A percentile compares a stretch with the other conserved stretches of the same genome.
Evolutionary conservation across 305 asterid species (phyloP).

Genomic region (Rubia tinctorum): DNA sequence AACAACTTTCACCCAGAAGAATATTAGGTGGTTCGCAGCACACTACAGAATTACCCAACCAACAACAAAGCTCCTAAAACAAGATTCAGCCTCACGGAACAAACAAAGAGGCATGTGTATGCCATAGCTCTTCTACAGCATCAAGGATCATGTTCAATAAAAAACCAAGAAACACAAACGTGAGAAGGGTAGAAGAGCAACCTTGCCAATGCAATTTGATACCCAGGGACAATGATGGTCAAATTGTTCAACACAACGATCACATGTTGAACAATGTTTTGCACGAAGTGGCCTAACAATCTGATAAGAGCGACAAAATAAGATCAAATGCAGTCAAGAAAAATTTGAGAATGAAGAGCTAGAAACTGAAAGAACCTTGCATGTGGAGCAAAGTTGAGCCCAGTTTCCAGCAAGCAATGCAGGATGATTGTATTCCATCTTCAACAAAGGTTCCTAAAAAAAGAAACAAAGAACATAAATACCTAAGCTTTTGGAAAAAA

Average conservation of each 20-base stretch:
- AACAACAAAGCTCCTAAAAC: background rate
- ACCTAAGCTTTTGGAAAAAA: background rate
- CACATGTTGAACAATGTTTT: conserved; percentile 97
- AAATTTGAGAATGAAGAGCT: conserved; percentile 2
- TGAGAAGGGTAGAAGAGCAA: conserved; percentile 19
- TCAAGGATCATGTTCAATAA: conserved; percentile 11
- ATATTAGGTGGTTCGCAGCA: background rate
- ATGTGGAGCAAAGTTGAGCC: conserved; percentile 97
- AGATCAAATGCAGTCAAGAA: background rate
- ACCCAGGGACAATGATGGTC: conserved; percentile 99
- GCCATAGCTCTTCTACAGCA: background rate
- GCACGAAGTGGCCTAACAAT: conserved; percentile 99
- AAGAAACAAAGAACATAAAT: conserved; percentile 4
- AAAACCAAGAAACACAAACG: background rate
- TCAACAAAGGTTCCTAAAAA: conserved; percentile 83
- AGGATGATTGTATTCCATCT: conserved; percentile 75
- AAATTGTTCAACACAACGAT: conserved; percentile 98
- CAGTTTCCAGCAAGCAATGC: conserved; percentile 93
- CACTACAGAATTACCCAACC: background rate
- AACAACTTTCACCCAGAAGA: background rate
- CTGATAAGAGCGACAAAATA: conserved; percentile 38
- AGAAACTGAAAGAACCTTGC: conserved; percentile 60
- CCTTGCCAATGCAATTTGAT: conserved; percentile 99
- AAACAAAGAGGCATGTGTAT: background rate
- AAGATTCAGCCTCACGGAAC: background rate